Evolutionary conservation across 1,139 yeast genomes (phyloP), one percentile per base, ranked within the genome.

Genomic region (Kodamaea suecica): DNA sequence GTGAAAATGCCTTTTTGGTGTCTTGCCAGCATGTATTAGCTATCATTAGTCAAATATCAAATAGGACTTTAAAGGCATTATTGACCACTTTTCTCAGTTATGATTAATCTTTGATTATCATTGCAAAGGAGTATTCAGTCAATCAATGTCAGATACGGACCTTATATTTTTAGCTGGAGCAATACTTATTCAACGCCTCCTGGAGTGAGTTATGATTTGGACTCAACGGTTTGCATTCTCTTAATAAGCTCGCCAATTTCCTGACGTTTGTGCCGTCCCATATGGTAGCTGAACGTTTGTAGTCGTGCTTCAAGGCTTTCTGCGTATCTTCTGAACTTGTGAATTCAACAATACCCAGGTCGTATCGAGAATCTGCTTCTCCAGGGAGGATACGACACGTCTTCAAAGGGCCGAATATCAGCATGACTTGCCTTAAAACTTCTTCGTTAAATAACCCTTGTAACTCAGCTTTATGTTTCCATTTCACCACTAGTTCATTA

Each of bases 191-290:
- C 5, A 25, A 5, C 15, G 20, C 27, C n/a, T 17, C 34, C n/a
- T 31, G 25, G 13, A 31, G 24, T 3, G 4, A 23, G 16, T 20
- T 25, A 29, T 14, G 36, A 31, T 8, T 20, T n/a, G n/a, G n/a
- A 15, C 32, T 21, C 19, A 36, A 17, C 9, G 29, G 14, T 6
- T 43, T 43, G 38, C 72, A 66, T n/a, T 50, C 57, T 49, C 76
- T 49, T 13, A 70, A 48, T 38, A 70, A 57, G 44, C 78, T 73
- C 4, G 80, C 76, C 31, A 72, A 42, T 44, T 67, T 72, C 17
- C 77, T 44, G 10, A 72, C 66, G 2, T 60, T 61, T 0, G 70
- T 55, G 1, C 66, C 64, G 47, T 75, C 76, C 80, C 80, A 75
- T 28, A 65, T 42, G 13, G 55, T 50, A 4, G 71, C 72, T 9